Conservation (phyloP, 176 grass and related monocot genomes). For the Oryza brachyantha region DNA sequence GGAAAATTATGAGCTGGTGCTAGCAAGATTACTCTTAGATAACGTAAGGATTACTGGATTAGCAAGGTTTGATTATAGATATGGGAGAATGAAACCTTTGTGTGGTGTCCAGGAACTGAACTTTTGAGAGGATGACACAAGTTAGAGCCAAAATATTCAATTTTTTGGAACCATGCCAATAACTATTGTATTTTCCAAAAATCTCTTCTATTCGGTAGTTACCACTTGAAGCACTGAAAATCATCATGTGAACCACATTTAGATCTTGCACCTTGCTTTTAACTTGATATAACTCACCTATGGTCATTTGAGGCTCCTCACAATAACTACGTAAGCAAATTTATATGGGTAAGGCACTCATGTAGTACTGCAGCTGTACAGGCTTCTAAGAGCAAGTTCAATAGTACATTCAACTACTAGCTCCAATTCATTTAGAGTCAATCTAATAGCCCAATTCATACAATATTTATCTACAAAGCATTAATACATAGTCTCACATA, state of each 20-base stretch:
- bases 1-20: background rate
- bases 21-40: background rate
- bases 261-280: slow-evolving; percentile 1
- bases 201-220: background rate
- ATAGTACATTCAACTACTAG: too few relatives aligned
- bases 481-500: too few relatives aligned
- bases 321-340: background rate
- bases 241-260: background rate
- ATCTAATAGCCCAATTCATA: too few relatives aligned
- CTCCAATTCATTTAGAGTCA: too few relatives aligned
- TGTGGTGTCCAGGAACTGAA: background rate
- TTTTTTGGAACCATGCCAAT: background rate
- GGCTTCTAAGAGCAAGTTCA: too few relatives aligned
- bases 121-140: background rate
- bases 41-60: too few relatives aligned
- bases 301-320: background rate
- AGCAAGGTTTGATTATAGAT: background rate
- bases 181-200: too few relatives aligned
- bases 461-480: too few relatives aligned
- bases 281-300: background rate
- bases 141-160: background rate
- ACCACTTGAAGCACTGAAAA: background rate
- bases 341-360: background rate
- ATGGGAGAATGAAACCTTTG: background rate
- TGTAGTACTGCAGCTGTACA: slow-evolving; percentile 11